Percentiles rank a stretch among this genome's conserved stretches.
Evolutionary conservation across 225 moss, liverwort and hornwort genomes (phyloP).

Genomic region (Climacium dendroides): DNA sequence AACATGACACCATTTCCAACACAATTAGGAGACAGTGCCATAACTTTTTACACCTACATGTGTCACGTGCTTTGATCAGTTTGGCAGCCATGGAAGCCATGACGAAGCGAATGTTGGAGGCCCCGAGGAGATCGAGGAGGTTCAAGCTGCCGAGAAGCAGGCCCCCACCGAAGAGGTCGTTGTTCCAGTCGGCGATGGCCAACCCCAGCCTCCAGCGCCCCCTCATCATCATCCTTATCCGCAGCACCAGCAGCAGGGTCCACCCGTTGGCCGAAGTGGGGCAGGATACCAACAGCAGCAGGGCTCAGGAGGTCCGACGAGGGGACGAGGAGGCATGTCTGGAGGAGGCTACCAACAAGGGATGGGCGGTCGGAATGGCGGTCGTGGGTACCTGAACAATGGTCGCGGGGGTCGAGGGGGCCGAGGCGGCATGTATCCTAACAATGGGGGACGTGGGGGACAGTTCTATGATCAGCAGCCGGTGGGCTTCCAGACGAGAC

Average conservation of each 20-base stretch:
- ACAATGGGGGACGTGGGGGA: slow-evolving; percentile 48
- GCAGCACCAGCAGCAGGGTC: slow-evolving; percentile 17
- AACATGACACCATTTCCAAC: neutral
- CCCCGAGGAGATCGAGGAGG: slow-evolving; percentile 8
- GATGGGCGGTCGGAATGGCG: slow-evolving; percentile 48
- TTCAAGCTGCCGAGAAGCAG: slow-evolving; percentile 4
- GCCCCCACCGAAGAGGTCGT: neutral
- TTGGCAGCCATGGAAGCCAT: slow-evolving; percentile 36
- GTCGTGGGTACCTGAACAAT: slow-evolving; percentile 56
- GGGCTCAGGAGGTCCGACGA: slow-evolving; percentile 28
- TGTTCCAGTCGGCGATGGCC: slow-evolving; percentile 3
- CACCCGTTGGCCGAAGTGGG: slow-evolving; percentile 14
- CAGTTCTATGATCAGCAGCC: slow-evolving; percentile 76
- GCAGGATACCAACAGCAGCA: slow-evolving; percentile 53
- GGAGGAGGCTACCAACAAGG: slow-evolving; percentile 68
- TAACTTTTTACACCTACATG: neutral
- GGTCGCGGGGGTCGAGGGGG: slow-evolving; percentile 61
- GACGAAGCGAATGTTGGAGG: slow-evolving; percentile 12
- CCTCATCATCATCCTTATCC: slow-evolving; percentile 10
- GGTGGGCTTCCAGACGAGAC: slow-evolving; percentile 50
- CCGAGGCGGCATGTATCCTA: slow-evolving; percentile 49
- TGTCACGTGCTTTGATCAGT: slow-evolving; percentile 5
- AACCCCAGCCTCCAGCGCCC: slow-evolving; percentile 9
- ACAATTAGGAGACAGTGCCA: neutral
- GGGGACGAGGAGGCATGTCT: slow-evolving; percentile 44